Conservation (phyloP, 2,329 filamentous ascomycete species). For the Trichoderma sp. region DNA sequence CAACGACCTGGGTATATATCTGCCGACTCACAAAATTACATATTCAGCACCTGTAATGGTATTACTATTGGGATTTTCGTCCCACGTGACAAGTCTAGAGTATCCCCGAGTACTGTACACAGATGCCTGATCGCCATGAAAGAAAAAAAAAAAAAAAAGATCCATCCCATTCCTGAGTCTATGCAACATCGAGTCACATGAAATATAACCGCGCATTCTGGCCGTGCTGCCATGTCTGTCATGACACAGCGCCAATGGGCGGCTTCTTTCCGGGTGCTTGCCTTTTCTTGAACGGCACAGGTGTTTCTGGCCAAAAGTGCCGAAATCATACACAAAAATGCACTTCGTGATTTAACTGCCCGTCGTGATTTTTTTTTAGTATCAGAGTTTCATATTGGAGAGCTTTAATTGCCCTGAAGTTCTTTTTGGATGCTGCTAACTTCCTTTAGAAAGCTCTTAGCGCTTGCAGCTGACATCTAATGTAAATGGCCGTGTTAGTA, state of each 20-base stretch:
- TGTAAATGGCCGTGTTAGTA: neutral
- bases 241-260: neutral
- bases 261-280: neutral
- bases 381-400: neutral
- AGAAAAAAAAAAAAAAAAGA: neutral
- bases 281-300: neutral
- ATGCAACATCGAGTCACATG: neutral
- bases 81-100: conserved; percentile 10
- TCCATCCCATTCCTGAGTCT: neutral
- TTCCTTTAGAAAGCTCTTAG: conserved; percentile 50
- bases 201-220: neutral
- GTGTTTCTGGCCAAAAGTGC: neutral
- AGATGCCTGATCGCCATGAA: neutral
- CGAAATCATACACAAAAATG: neutral
- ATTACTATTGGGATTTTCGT: neutral
- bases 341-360: neutral
- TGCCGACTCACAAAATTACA: neutral
- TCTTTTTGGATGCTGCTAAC: conserved; percentile 50
- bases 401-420: conserved; percentile 39
- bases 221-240: neutral
- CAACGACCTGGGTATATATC: neutral
- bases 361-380: neutral
- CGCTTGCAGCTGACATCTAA: conserved; percentile 53
- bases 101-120: conserved; percentile 18
- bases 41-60: neutral